Evolutionary conservation across 345 rosid genomes (phyloP), one percentile per base, ranked within the genome.

Genomic region (Rhodamnia argentea): DNA sequence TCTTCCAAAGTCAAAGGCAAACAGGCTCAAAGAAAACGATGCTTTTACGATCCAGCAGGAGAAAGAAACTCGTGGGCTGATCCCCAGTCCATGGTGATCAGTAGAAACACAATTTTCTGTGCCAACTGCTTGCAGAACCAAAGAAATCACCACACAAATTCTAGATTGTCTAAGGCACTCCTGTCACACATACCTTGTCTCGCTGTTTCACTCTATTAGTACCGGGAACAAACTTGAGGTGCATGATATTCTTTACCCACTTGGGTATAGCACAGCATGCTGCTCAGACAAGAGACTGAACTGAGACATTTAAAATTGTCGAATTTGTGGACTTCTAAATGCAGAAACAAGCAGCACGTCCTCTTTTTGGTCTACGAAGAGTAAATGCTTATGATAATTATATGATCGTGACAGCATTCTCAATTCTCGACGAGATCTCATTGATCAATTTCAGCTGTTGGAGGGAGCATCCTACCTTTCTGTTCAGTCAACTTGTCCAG

Each of bases 401-500:
- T 16, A 15, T 62, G 76, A 23, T 70, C 13, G 4, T 18, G 7
- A 37, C 23, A 70, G 47, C 78, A 70, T 37, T 18, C 78, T 13
- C 47, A 16, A 32, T 70, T 70, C 78, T 70, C 4, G 0, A 9
- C 1, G 4, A 70, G 13, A 70, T 70, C 78, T 70, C 78, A 70
- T 70, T 70, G 78, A 70, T 37, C 78, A 37, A 37, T 70, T 70
- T 70, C 47, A 37, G 78, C 24, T 11, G 26, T 70, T 58, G 55
- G 22, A 84, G 54, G 40, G 78, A 84, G 75, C 57, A 57, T 52
- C 83, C 6, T 14, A 51, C 20, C 83, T 55, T 84, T 78, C 84
- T n/a, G 16, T 37, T 32, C 82, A n/a, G 87, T 87, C 83, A 96
- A 90, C 62, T 93, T 92, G 86, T 94, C 95, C 57, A 96, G 89